These are phyloP conservation scores for Petunia secreta DNA, from an alignment of 257 asterid genomes.

Conservation along the genomic window DNA sequence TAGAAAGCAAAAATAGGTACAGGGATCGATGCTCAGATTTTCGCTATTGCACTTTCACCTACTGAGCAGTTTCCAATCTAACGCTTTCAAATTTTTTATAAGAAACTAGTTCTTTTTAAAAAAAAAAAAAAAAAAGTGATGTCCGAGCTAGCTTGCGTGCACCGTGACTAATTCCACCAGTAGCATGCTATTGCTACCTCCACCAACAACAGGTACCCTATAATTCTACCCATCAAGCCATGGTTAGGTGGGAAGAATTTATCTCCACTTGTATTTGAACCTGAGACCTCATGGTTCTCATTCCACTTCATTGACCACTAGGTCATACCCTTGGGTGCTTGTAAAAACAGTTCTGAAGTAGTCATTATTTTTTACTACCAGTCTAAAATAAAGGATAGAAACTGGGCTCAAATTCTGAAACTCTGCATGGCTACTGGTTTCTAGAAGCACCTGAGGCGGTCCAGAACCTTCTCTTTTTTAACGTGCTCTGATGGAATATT, in stretches of 20 bases:
- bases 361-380: background rate
- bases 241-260: too few relatives aligned
- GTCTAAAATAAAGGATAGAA: background rate
- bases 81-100: background rate
- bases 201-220: too few relatives aligned
- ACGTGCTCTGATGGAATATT: background rate
- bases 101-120: too few relatives aligned
- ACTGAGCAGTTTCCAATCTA: background rate
- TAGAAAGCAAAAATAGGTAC: background rate
- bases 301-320: too few relatives aligned
- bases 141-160: too few relatives aligned
- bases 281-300: too few relatives aligned
- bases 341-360: background rate
- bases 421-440: background rate
- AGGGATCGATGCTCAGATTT: background rate
- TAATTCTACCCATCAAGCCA: too few relatives aligned
- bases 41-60: background rate
- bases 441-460: background rate
- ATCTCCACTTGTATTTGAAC: too few relatives aligned
- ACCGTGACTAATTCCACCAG: too few relatives aligned
- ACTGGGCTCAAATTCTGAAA: background rate
- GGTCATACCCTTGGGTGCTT: background rate
- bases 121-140: too few relatives aligned
- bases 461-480: background rate
- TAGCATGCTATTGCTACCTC: too few relatives aligned